Evolutionary conservation across 345 rosid genomes (phyloP).

Genomic region (Zanthoxylum bungeanum): DNA sequence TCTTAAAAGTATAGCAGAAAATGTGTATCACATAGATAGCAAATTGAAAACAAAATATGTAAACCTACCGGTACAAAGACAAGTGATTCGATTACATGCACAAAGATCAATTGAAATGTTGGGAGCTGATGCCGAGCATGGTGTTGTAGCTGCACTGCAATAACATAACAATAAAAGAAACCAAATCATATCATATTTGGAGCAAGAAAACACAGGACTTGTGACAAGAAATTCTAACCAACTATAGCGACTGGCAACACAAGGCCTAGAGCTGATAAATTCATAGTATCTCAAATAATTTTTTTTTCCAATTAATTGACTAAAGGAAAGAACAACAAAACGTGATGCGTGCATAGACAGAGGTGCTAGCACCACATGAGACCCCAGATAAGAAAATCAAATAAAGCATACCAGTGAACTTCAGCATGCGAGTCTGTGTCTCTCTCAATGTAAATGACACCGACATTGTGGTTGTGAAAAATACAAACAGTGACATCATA

Average conservation of each 20-base stretch:
- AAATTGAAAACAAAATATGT: background rate
- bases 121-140: conserved; percentile 97
- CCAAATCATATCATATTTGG: conserved; percentile 27
- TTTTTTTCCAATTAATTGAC: no score
- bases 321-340: background rate
- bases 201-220: conserved; percentile 12
- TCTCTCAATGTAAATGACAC: conserved; percentile 98
- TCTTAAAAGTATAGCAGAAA: no score
- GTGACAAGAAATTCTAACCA: conserved; percentile 8
- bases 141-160: conserved; percentile 99
- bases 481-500: conserved; percentile 97
- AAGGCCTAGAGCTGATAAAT: conserved; percentile 4
- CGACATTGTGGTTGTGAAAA: conserved; percentile 99
- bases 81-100: conserved; percentile 94
- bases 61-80: conserved; percentile 91
- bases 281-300: no score
- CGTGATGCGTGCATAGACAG: no score
- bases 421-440: conserved; percentile 97
- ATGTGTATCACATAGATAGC: background rate
- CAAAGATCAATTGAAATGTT: conserved; percentile 97
- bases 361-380: conserved; percentile 5
- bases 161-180: conserved; percentile 31
- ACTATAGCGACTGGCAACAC: conserved; percentile 3
- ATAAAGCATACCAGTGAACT: conserved; percentile 79
- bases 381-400: conserved; percentile 11